Evolutionary conservation across 805 yeast species (phyloP).

Genomic region (Starmerella tilneyi): DNA sequence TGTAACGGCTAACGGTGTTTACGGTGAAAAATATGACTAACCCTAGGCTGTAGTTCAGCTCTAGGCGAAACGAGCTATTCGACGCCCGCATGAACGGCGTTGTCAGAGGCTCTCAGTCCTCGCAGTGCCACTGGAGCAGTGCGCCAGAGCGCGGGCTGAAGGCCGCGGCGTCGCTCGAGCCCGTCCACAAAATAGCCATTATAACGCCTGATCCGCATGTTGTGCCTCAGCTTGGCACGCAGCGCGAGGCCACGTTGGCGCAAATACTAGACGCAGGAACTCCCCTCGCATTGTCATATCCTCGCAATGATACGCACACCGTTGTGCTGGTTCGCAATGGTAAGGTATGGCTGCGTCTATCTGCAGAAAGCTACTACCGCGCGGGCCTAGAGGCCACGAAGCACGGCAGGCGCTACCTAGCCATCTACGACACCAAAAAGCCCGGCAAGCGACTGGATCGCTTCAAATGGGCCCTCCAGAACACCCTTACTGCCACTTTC

Average conservation of each 20-base stretch:
- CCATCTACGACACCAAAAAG: constrained; percentile 4
- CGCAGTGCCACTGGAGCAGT: constrained; percentile 12
- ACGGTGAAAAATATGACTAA: no score
- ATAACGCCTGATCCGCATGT: constrained; percentile 5
- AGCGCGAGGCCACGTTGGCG: not conserved
- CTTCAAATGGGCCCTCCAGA: constrained; percentile 18
- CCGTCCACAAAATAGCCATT: not conserved
- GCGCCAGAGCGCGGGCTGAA: not conserved
- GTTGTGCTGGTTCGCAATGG: constrained; percentile 5
- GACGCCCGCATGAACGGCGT: constrained; percentile 7
- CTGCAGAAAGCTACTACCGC: constrained; percentile 13
- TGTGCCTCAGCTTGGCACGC: not conserved
- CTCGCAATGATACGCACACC: constrained; percentile 9
- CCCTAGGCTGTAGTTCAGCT: no score
- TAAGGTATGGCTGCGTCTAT: constrained; percentile 8
- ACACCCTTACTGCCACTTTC: constrained; percentile 8
- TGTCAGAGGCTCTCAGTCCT: not conserved
- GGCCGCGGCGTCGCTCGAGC: constrained; percentile 5
- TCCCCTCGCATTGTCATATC: constrained; percentile 5
- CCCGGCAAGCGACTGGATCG: constrained; percentile 13
- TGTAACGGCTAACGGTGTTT: no score
- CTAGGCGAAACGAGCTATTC: no score
- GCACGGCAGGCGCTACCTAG: constrained; percentile 9
- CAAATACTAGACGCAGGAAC: constrained; percentile 1
- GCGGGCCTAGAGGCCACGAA: constrained; percentile 19